Evolutionary conservation across 2,329 filamentous ascomycete genomes (phyloP).

Genomic region (Graphiopsis chlorocephala): DNA sequence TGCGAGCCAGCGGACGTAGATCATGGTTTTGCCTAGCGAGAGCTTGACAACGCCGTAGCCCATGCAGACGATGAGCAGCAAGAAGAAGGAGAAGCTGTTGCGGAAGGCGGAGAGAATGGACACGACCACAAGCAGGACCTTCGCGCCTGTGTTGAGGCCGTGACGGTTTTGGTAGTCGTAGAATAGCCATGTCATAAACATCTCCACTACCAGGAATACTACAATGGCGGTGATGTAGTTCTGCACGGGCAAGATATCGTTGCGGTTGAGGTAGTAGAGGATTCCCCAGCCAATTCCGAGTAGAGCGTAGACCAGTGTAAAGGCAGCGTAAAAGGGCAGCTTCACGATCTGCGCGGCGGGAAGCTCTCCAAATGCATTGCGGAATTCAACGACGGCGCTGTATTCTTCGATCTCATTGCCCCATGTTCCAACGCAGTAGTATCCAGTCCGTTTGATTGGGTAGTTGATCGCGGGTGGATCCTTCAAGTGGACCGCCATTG

Average conservation of each 20-base stretch:
- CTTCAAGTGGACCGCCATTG: conserved; percentile 78
- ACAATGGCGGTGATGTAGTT: conserved; percentile 99
- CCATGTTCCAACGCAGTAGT: conserved; percentile 87
- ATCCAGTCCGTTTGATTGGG: conserved; percentile 82
- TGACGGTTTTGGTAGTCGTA: conserved; percentile 95
- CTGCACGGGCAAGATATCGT: conserved; percentile 93
- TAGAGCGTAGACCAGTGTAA: conserved; percentile 90
- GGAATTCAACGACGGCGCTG: conserved; percentile 79
- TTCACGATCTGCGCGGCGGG: conserved; percentile 95
- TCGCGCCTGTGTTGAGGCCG: conserved; percentile 77
- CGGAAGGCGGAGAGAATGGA: conserved; percentile 87
- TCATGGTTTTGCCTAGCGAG: conserved; percentile 87
- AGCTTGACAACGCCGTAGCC: conserved; percentile 97
- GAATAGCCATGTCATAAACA: conserved; percentile 98
- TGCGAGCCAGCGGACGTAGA: conserved; percentile 85
- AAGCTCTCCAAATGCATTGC: conserved; percentile 94
- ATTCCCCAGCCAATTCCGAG: conserved; percentile 88
- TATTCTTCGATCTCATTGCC: conserved; percentile 68
- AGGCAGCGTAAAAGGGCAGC: conserved; percentile 91
- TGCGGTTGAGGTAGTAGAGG: conserved; percentile 88
- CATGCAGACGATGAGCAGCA: conserved; percentile 98
- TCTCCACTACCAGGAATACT: conserved; percentile 89
- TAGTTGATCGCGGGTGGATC: conserved; percentile 74
- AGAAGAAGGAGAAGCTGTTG: conserved; percentile 98
- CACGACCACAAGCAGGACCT: conserved; percentile 85